Evolutionary conservation across 176 grass and related monocot species (phyloP), one percentile per base, ranked within the genome.

Genomic region (Thinopyrum elongatum): DNA sequence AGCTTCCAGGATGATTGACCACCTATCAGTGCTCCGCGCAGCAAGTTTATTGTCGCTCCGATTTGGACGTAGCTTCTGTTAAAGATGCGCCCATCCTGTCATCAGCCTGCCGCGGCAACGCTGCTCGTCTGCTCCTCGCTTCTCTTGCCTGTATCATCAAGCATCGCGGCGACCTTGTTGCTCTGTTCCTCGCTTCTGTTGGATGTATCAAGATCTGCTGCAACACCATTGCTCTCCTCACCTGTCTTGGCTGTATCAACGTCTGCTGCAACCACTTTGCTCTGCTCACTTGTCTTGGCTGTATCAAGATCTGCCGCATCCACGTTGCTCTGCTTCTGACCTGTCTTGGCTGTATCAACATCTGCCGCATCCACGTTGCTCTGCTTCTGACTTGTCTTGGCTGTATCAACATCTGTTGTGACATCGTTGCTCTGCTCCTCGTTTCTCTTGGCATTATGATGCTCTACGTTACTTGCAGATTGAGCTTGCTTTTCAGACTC

Each of bases 401-500:
- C 39, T 59, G 66, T 79, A 82, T 82, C 88, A 73, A 27, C 1
- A 47, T 76, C 47, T 33, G 29, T 29, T 16, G 70, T 55, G 21
- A 23, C 47, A 66, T 76, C 25, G 16, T 47, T 61, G 46, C 46
- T 58, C 12, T 66, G 82, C 62, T 70, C 86, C 70, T 85, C 77
- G 12, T 79, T 58, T 74, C 38, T 65, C 70, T 92, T 84, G 76
- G 30, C 35, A 46, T 58, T 66, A 74, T 78, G 65, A 75, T 42
- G 65, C 59, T 88, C 70, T 29, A 26, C 47, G 10, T 15, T 74
- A 87, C 76, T 85, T 89, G 26, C 7, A 35, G 29, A 34, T 77
- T 89, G 89, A 82, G 10, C 80, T 76, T 77, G 76, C 28, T 69
- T 85, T 49, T 84, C 59, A 65, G 82, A 59, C 82, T 87, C 84